Evolutionary conservation across 1,139 yeast species (phyloP), one percentile per base, ranked within the genome.

Genomic region (Schwanniomyces etchellsii): DNA sequence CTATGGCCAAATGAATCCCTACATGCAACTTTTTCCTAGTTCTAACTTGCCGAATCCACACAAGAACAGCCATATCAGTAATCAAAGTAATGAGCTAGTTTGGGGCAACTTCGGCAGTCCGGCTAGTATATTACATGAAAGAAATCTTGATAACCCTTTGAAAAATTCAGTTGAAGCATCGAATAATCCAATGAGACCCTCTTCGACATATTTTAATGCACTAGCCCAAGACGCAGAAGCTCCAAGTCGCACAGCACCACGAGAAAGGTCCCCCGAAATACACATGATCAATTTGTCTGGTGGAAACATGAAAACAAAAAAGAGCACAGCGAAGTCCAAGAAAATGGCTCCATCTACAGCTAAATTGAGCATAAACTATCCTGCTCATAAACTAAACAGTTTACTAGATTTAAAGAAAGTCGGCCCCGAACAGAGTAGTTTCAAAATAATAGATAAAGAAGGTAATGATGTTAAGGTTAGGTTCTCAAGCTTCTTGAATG

Each of bases 401-500:
- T 36, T 63, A 28, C 47, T 63, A 24, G 68, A 63, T 35, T 53
- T 63, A 24, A 56, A 51, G 30, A 45, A 43, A 15, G 34, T 40
- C 3, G 47, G 50, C 4, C 32, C 42, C 5, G 21, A 18, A 18
- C 38, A 35, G 7, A 39, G 38, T 17, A 55, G 57, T 28, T 59
- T 48, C 36, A 52, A 48, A 28, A 47, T 63, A 6, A 45, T 60
- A 4, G 70, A 62, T 34, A 52, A 52, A 27, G 48, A 53, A 26
- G 53, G 45, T 26, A 55, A 56, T 32, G 49, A 47, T 30, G 42
- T 57, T 9, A 27, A 33, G 3, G 40, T 63, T 10, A 52, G 49
- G 5, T 52, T 67, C 24, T 52, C 49, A 26, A 70, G 70, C 10
- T 66, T 65, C 37, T 48, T 67, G 20, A 63, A 59, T 35, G 74